A percentile compares a stretch with the other conserved stretches of the same genome.
Evolutionary conservation across 2,329 filamentous ascomycete genomes (phyloP).

Genomic region (Nannizziopsis barbatae): DNA sequence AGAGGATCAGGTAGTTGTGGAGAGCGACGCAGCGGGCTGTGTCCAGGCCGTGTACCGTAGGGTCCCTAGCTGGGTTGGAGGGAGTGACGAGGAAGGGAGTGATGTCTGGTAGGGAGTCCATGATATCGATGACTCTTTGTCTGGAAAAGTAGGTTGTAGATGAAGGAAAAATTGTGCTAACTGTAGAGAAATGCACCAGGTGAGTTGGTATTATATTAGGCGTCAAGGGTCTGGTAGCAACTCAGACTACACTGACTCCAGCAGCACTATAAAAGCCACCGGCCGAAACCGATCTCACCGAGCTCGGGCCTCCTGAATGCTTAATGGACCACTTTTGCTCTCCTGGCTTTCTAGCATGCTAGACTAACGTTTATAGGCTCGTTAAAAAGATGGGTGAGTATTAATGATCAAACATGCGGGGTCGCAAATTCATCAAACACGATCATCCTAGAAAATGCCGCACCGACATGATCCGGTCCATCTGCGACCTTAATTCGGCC

Average conservation of each 20-base stretch:
- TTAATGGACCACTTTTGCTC: background rate
- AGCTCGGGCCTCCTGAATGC: background rate
- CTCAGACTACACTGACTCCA: constrained; percentile 1
- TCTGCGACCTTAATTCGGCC: background rate
- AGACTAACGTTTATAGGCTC: background rate
- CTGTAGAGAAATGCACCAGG: too few relatives aligned
- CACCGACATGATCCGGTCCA: constrained; percentile 1
- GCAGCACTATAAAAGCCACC: background rate
- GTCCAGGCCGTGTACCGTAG: too few relatives aligned
- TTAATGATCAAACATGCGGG: constrained; percentile 19
- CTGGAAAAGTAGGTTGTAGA: too few relatives aligned
- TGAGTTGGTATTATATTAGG: too few relatives aligned
- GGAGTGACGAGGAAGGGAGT: too few relatives aligned
- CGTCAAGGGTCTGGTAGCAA: constrained; percentile 3
- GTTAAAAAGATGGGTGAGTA: constrained; percentile 13
- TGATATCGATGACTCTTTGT: too few relatives aligned
- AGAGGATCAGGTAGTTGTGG: too few relatives aligned
- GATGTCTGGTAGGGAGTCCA: too few relatives aligned
- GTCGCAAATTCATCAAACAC: constrained; percentile 17
- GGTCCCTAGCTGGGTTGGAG: too few relatives aligned
- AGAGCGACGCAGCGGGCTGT: too few relatives aligned
- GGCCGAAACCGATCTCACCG: background rate
- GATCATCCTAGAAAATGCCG: constrained; percentile 16
- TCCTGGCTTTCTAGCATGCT: background rate
- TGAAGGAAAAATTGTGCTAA: too few relatives aligned